Evolutionary conservation across 2,329 filamentous ascomycete genomes (phyloP).

Genomic region (Emydomyces testavorans): DNA sequence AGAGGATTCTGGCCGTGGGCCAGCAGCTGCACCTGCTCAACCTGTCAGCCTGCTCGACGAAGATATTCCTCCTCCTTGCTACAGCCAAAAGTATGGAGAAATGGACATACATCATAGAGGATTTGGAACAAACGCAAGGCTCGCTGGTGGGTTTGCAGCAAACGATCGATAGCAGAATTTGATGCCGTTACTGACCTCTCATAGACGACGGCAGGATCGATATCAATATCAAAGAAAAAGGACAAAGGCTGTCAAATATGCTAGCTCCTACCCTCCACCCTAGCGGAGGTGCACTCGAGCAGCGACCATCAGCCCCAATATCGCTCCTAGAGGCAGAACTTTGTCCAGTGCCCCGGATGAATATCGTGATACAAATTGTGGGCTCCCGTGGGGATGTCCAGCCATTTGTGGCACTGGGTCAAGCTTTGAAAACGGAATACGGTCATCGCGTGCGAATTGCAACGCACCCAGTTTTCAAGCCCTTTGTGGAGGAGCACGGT

Average conservation of each 20-base stretch:
- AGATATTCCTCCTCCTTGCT: slow-evolving; percentile 19
- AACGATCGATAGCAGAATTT: not conserved
- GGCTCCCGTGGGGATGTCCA: slow-evolving; percentile 66
- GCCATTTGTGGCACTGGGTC: slow-evolving; percentile 60
- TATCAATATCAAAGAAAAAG: slow-evolving; percentile 66
- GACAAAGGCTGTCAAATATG: slow-evolving; percentile 52
- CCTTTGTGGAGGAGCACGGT: slow-evolving; percentile 57
- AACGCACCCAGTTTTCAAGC: slow-evolving; percentile 57
- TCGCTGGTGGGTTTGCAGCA: slow-evolving; percentile 38
- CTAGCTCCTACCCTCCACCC: slow-evolving; percentile 49
- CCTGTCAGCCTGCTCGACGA: slow-evolving; percentile 12
- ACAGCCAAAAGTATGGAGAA: slow-evolving; percentile 44
- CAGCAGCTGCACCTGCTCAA: not conserved
- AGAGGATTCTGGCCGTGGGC: not conserved
- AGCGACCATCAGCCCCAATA: slow-evolving; percentile 40
- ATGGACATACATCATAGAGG: slow-evolving; percentile 52
- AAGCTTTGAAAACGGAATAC: slow-evolving; percentile 51
- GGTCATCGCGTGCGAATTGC: slow-evolving; percentile 63
- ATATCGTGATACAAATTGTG: slow-evolving; percentile 64
- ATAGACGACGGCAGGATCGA: slow-evolving; percentile 64
- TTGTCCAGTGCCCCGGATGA: slow-evolving; percentile 47
- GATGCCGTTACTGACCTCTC: not conserved
- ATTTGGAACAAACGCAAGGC: slow-evolving; percentile 49
- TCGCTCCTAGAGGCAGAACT: slow-evolving; percentile 55
- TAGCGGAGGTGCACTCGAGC: slow-evolving; percentile 36